phyloP scores from a whole-genome alignment of 208 protist genomes.

The Novymonas esmeraldas region DNA sequence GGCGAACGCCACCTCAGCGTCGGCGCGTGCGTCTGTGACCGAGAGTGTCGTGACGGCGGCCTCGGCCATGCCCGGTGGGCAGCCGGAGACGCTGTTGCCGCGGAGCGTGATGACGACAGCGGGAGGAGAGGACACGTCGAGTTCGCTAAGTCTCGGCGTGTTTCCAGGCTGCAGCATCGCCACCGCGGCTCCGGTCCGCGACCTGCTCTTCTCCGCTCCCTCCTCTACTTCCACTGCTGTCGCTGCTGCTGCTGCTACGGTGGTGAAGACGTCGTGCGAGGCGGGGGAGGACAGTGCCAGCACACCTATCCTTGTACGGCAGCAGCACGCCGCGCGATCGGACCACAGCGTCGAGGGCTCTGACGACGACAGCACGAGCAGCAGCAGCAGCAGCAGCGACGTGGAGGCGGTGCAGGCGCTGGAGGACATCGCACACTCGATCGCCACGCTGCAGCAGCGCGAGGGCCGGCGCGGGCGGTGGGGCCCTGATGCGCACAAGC shows the following conservation, averaged over 20 bases:
- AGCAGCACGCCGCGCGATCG: not conserved
- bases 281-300: not conserved
- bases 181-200: too few relatives aligned
- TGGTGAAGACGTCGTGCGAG: too few relatives aligned
- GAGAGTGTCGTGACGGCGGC: not conserved
- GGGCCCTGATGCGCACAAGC: slow-evolving; percentile 72
- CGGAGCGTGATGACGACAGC: not conserved
- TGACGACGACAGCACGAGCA: not conserved
- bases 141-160: not conserved
- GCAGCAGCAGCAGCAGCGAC: not conserved
- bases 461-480: slow-evolving; percentile 45
- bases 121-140: not conserved
- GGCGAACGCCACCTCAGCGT: not conserved
- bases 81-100: too few relatives aligned
- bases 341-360: slow-evolving; percentile 6
- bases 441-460: slow-evolving; percentile 25
- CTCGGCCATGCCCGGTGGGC: too few relatives aligned
- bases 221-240: too few relatives aligned
- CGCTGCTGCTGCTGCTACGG: too few relatives aligned
- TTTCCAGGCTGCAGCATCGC: too few relatives aligned
- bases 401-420: not conserved
- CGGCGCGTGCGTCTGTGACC: not conserved
- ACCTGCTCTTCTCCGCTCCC: too few relatives aligned
- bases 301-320: not conserved
- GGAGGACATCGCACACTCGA: slow-evolving; percentile 25